Evolutionary conservation across 441 rosid genomes (phyloP).

Genomic region (Populus hybrid): DNA sequence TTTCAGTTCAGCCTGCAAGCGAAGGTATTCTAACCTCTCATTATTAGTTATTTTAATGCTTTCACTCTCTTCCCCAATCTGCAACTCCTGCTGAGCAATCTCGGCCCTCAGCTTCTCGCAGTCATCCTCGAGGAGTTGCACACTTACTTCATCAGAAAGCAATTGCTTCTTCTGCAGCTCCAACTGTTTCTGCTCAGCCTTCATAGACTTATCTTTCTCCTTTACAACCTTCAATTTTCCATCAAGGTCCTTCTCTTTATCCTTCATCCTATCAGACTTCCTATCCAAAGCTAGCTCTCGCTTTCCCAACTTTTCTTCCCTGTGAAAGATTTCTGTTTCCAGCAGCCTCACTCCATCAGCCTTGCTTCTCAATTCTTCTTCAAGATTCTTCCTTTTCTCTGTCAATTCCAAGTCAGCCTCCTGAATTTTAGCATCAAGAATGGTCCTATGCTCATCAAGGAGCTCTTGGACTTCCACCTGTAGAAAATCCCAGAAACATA

Average conservation of each 20-base stretch:
- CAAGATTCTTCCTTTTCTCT: conserved; percentile 51
- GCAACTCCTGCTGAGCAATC: conserved; percentile 53
- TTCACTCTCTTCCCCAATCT: conserved; percentile 54
- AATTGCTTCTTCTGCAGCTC: conserved; percentile 53
- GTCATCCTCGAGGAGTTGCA: conserved; percentile 53
- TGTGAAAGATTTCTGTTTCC: conserved; percentile 48
- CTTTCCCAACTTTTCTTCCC: conserved; percentile 58
- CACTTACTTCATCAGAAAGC: conserved; percentile 45
- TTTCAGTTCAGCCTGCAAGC: conserved; percentile 62
- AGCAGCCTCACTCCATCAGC: conserved; percentile 38
- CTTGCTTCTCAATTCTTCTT: conserved; percentile 55
- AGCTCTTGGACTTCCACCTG: conserved; percentile 67
- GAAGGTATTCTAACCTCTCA: conserved; percentile 67
- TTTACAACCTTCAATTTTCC: conserved; percentile 47
- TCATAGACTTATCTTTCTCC: conserved; percentile 55
- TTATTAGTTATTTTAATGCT: conserved; percentile 47
- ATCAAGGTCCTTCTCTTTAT: conserved; percentile 69
- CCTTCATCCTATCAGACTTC: conserved; percentile 57
- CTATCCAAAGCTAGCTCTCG: conserved; percentile 52
- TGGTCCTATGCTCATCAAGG: conserved; percentile 56
- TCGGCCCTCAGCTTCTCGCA: conserved; percentile 61
- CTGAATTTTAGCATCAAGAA: conserved; percentile 46
- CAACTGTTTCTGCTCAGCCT: conserved; percentile 57
- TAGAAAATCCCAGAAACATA: conserved; percentile 18
- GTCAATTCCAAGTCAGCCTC: conserved; percentile 60